A percentile compares a stretch with the other conserved stretches of the same genome.
These are phyloP conservation scores for Dryas alaskensis DNA, from an alignment of 306 rosid species.

Conservation along the genomic window DNA sequence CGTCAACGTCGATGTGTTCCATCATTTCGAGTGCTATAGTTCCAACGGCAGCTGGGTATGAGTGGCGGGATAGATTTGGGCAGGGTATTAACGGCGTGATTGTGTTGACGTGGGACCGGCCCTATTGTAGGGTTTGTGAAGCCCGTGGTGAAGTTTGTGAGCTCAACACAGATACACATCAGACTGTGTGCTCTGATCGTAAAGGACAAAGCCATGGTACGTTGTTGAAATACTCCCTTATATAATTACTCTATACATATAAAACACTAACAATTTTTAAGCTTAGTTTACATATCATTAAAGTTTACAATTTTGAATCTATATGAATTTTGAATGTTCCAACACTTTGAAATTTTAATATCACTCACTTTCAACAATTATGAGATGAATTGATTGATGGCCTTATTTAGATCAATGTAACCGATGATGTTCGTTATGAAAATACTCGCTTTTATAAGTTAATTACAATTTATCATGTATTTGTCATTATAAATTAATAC, in stretches of 20 bases:
- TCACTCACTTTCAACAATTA: too few relatives aligned
- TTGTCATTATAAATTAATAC: too few relatives aligned
- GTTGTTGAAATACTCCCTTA: not conserved
- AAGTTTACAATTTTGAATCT: too few relatives aligned
- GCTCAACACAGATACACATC: not conserved
- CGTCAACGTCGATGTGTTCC: slow-evolving; percentile 19
- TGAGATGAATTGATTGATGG: too few relatives aligned
- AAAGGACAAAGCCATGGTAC: slow-evolving; percentile 32
- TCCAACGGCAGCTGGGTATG: slow-evolving; percentile 27
- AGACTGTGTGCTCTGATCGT: slow-evolving; percentile 29
- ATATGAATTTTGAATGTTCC: too few relatives aligned
- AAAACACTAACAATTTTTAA: too few relatives aligned
- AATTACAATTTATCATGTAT: too few relatives aligned
- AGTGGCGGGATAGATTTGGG: not conserved
- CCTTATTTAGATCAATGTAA: too few relatives aligned
- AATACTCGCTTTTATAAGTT: too few relatives aligned
- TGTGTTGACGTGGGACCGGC: slow-evolving; percentile 42
- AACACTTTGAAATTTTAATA: too few relatives aligned
- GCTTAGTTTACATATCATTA: too few relatives aligned
- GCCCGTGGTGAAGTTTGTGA: slow-evolving; percentile 37
- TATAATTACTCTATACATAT: not conserved
- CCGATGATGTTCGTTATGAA: too few relatives aligned
- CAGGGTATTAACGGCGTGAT: slow-evolving; percentile 1
- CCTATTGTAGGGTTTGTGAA: slow-evolving; percentile 37
- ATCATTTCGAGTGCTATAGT: slow-evolving; percentile 31